phyloP scores from a whole-genome alignment of 306 rosid genomes.

The Gynostemma pentaphyllum region DNA sequence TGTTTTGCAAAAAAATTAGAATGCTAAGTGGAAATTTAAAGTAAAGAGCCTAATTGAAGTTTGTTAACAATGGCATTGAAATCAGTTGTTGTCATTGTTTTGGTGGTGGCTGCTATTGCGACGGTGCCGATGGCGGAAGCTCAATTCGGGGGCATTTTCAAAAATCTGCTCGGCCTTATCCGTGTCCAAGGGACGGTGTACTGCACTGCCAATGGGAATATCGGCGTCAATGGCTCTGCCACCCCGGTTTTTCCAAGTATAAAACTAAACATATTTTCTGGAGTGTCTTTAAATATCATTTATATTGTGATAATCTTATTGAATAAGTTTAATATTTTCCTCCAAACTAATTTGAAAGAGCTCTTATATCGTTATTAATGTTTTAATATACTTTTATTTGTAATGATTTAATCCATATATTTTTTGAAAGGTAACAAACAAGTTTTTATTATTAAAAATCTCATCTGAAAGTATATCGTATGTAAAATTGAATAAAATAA shows the following conservation, averaged over 20 bases:
- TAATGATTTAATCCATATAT: too few species aligned
- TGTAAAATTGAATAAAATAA: too few species aligned
- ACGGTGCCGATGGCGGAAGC: slow-evolving; percentile 3
- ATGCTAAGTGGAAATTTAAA: background rate
- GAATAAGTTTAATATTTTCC: background rate
- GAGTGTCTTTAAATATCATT: background rate
- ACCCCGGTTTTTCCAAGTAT: slow-evolving; percentile 29
- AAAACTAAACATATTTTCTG: background rate
- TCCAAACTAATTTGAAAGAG: too few species aligned
- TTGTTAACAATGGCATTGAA: background rate
- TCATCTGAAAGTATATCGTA: too few species aligned
- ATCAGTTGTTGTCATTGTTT: background rate
- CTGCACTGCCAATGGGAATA: slow-evolving; percentile 19
- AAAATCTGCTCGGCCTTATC: background rate
- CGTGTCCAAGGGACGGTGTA: slow-evolving; percentile 14
- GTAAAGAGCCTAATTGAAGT: background rate
- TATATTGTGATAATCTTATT: background rate
- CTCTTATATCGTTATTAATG: too few species aligned
- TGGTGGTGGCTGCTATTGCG: background rate
- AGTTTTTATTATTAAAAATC: too few species aligned
- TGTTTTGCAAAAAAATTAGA: background rate
- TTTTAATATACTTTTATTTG: too few species aligned
- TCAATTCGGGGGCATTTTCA: background rate
- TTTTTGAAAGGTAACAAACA: too few species aligned
- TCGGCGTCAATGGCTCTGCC: slow-evolving; percentile 14